Evolutionary conservation across 2,329 filamentous ascomycete species (phyloP), one percentile per base, ranked within the genome.

Genomic region (Aspergillus oerlinghausenensis): DNA sequence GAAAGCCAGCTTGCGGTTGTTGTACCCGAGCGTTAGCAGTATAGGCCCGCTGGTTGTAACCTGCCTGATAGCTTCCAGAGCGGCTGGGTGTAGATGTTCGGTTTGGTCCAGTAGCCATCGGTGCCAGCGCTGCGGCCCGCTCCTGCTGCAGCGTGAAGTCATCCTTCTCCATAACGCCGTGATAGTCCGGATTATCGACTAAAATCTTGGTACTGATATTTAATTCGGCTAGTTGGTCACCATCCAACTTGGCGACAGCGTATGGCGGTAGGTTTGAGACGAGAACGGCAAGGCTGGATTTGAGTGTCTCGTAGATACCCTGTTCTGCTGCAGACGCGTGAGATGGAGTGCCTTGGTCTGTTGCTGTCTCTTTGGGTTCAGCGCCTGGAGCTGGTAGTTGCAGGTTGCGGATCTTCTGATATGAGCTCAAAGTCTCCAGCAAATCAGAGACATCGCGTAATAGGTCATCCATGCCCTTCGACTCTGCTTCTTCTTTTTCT

Each of bases 101-200:
- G 56, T 65, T 70, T 2, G 67, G 65, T 28, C 69, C 64, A 38
- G 64, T 65, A 26, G 67, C 58, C 42, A 71, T 65, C 23, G 73
- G 67, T 19, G 68, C 62, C 29, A 69, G 59, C 45, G 67, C 69
- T 11, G 72, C 66, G 19, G 68, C 64, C 48, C 76, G 74, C 57
- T 75, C 73, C 60, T 76, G 74, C 54, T 84, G 82, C 32, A 81
- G 71, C 43, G 82, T 83, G 42, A 80, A 80, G 62, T 91, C 88
- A 63, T 96, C 91, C 65, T 93, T 90, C 64, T 95, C 91, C 84
- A 95, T 87, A 3, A 88, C 84, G 4, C 92, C 92, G 60, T 83
- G 84, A 71, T 89, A 89, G 66, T 91, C 85, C 52, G 88, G 85
- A 6, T 82, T 85, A 58, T 89, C 84, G 49, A 95, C 79, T 57